Evolutionary conservation across 768 basidiomycete genomes (phyloP).

Genomic region (Leccinellum luteum): DNA sequence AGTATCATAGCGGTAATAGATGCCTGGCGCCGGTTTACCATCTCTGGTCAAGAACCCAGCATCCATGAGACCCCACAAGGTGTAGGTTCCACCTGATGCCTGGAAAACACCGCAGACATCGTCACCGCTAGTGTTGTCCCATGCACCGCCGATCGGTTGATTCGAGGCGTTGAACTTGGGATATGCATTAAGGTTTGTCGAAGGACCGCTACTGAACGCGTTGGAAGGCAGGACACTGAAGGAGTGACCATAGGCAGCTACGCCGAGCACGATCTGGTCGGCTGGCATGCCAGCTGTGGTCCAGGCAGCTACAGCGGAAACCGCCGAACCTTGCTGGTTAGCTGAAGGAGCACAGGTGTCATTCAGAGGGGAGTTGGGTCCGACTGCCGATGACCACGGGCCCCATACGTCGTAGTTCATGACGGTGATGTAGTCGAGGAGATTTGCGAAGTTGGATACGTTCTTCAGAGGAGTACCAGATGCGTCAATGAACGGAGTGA

Average conservation of each 20-base stretch:
- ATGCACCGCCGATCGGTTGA: conserved; percentile 53
- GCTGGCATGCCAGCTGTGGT: conserved; percentile 70
- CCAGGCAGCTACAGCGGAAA: conserved; percentile 72
- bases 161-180: conserved; percentile 45
- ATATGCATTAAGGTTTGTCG: conserved; percentile 41
- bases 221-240: conserved; percentile 42
- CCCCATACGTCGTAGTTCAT: conserved; percentile 71
- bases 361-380: conserved; percentile 79
- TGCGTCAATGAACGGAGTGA: conserved; percentile 61
- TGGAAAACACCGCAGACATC: conserved; percentile 54
- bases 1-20: conserved; percentile 54
- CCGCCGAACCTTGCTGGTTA: conserved; percentile 70
- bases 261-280: conserved; percentile 70
- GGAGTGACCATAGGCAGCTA: conserved; percentile 81
- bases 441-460: conserved; percentile 67
- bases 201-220: conserved; percentile 37
- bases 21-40: conserved; percentile 38
- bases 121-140: conserved; percentile 46
- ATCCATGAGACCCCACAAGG: conserved; percentile 59
- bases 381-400: conserved; percentile 50
- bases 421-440: conserved; percentile 62
- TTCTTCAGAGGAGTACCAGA: conserved; percentile 61
- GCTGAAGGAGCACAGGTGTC: conserved; percentile 65
- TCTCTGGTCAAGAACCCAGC: conserved; percentile 47
- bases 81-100: conserved; percentile 51